Evolutionary conservation across 257 asterid species (phyloP), one percentile per base, ranked within the genome.

Genomic region (Prunella vulgaris): DNA sequence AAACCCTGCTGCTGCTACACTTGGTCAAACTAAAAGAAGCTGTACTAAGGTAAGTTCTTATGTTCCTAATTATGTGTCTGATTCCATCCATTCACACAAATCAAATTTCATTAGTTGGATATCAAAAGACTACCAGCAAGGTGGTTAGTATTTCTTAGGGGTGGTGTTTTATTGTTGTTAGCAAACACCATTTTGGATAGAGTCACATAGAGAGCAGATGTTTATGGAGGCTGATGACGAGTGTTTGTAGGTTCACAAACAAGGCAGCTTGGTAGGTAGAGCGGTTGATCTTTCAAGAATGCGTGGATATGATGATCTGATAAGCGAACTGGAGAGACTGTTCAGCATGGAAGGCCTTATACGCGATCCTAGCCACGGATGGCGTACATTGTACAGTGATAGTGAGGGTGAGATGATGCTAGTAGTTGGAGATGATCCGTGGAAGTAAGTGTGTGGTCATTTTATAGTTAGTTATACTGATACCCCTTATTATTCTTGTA

Each of bases 381-480:
- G 97, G 95, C 78, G 85, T 40, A 70, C 86, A 57, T 68, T 87
- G 81, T 89, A 89, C 42, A 89, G 95, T 0, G 93, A 89, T 73
- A 79, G 90, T 53, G 96, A 89, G 75, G 81, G 86, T 68, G 93
- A 87, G 76, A 80, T 84, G 90, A 86, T 90, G 97, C n/a, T n/a
- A n/a, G 93, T 87, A 38, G 91, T 85, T 14, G 93, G 95, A 20
- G 93, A 87, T 22, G 93, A 90, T 82, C 97, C 97, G 8, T 86
- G 97, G 97, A 82, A 73, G 97, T 90, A 84, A 81, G 95, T 81
- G 7, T 14, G n/a, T n/a, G n/a, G n/a, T n/a, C n/a, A n/a, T n/a
- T n/a, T n/a, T n/a, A n/a, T n/a, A n/a, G n/a, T n/a, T n/a, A n/a
- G n/a, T n/a, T n/a, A n/a, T n/a, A n/a, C n/a, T n/a, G n/a, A n/a